Evolutionary conservation across 805 yeast genomes (phyloP), one percentile per base, ranked within the genome.

Genomic region (Ogataea methylovora): DNA sequence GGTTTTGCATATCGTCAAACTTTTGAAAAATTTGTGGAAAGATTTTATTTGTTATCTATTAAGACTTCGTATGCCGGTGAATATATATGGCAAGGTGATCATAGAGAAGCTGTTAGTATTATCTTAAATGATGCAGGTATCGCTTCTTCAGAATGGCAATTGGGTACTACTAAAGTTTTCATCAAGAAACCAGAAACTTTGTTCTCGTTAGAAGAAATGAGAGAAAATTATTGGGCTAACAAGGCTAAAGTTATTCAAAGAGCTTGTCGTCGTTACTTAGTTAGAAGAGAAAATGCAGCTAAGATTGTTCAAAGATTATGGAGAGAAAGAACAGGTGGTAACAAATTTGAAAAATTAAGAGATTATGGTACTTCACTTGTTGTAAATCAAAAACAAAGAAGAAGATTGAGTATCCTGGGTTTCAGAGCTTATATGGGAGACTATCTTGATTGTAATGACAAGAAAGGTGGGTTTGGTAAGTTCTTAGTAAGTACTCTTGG

Each of bases 1-100:
- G 98, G 98, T 31, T 92, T 92, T 60, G 98, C 98, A 1, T 92
- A 88, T 52, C 80, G 98, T 61, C 95, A 94, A 45, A 84, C 96
- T 0, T 92, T 87, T 59, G 97, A 92, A 39, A 88, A 88, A 58
- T 92, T 92, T 53, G 96, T 86, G 13, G 96, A 92, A 60, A 71
- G 97, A 52, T 92, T 92, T 56, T 90, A 86, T 56, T 62, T 92
- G 34, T 65, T 92, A 30, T 86, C 97, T 1, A 76, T 87, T 4
- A 74, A 78, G 46, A 88, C 97, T 23, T 92, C 97, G 5, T 92
- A 92, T 60, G 98, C 98, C 4, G 80, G 80, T 51, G 79, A 74
- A 40, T 74, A 72, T 45, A 74, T 70, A 31, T 74, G 77, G 76
- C 53, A 49, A 9, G 79, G 79, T 14, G 78, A 72, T 45, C 69